phyloP scores from a whole-genome alignment of 345 rosid species.

The Eucalyptus fibrosa region DNA sequence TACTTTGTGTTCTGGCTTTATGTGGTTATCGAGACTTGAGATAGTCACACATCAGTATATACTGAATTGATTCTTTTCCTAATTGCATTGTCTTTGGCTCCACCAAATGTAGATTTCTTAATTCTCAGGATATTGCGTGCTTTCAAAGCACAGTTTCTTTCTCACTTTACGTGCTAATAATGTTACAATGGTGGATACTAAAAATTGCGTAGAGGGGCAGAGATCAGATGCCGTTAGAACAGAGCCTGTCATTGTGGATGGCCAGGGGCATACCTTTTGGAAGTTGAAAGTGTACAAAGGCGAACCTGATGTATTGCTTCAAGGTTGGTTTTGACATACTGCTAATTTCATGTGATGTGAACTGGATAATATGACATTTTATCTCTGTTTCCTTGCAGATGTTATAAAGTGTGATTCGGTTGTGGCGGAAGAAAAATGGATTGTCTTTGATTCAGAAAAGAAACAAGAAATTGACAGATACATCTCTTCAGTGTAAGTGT shows the following conservation, averaged over 20 bases:
- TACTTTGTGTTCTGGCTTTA: neutral
- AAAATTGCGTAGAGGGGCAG: slow-evolving; percentile 15
- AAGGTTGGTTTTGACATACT: slow-evolving; percentile 30
- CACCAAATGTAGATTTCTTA: neutral
- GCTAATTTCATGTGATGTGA: neutral
- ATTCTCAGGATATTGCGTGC: neutral
- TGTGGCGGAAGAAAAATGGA: slow-evolving; percentile 49
- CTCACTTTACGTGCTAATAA: neutral
- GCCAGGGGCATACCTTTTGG: slow-evolving; percentile 51
- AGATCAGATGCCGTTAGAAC: slow-evolving; percentile 64
- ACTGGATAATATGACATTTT: neutral
- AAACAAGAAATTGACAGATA: slow-evolving; percentile 44
- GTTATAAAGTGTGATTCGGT: slow-evolving; percentile 16
- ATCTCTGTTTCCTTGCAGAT: slow-evolving; percentile 13
- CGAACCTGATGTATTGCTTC: slow-evolving; percentile 41
- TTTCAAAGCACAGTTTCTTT: neutral
- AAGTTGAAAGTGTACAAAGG: slow-evolving; percentile 26
- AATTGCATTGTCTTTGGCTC: neutral
- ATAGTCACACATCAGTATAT: neutral
- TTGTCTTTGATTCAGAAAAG: slow-evolving; percentile 37
- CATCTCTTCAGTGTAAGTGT: slow-evolving; percentile 35
- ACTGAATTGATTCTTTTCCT: neutral
- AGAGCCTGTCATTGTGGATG: slow-evolving; percentile 34
- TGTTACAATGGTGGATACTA: neutral
- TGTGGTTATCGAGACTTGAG: neutral